phyloP scores from a whole-genome alignment of 805 yeast genomes.

The Kodamaea restingae region DNA sequence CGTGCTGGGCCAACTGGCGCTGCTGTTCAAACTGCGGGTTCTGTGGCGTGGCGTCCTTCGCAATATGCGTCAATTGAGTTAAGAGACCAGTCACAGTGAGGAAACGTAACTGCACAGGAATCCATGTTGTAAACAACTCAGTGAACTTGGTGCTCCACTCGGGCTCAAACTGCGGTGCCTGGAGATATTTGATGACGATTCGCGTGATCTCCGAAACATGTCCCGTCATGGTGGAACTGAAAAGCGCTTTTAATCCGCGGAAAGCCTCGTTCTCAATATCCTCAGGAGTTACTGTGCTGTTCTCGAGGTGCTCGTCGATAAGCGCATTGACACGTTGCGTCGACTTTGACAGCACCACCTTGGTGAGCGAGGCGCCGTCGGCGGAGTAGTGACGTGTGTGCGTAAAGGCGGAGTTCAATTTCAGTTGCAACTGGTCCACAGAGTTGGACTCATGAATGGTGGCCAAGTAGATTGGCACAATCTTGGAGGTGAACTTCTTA shows the following conservation, averaged over 20 bases:
- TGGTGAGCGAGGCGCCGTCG: conserved; percentile 19
- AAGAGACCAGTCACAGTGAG: conserved; percentile 48
- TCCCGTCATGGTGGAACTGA: conserved; percentile 57
- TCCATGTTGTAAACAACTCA: conserved; percentile 66
- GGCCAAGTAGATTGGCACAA: conserved; percentile 37
- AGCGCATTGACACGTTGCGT: conserved; percentile 11
- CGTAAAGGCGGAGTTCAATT: conserved; percentile 14
- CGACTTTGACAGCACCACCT: conserved; percentile 24
- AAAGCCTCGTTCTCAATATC: conserved; percentile 46
- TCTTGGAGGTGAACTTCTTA: conserved; percentile 25
- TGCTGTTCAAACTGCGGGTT: conserved; percentile 21
- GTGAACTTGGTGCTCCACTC: conserved; percentile 57
- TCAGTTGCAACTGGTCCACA: conserved; percentile 17
- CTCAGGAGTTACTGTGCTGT: conserved; percentile 30
- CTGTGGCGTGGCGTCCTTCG: conserved; percentile 15
- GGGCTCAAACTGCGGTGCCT: conserved; percentile 22
- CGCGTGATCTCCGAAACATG: conserved; percentile 58
- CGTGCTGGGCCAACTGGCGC: conserved; percentile 40
- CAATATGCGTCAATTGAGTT: conserved; percentile 22
- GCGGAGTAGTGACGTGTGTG: not conserved
- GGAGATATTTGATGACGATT: conserved; percentile 43
- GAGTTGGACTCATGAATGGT: conserved; percentile 25
- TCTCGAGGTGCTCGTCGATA: conserved; percentile 28
- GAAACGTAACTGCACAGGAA: conserved; percentile 77
- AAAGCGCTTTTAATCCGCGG: conserved; percentile 52